A percentile compares a stretch with the other conserved stretches of the same genome.
phyloP scores from a whole-genome alignment of 2,329 filamentous ascomycete species.

The Aspergillus clavatus region DNA sequence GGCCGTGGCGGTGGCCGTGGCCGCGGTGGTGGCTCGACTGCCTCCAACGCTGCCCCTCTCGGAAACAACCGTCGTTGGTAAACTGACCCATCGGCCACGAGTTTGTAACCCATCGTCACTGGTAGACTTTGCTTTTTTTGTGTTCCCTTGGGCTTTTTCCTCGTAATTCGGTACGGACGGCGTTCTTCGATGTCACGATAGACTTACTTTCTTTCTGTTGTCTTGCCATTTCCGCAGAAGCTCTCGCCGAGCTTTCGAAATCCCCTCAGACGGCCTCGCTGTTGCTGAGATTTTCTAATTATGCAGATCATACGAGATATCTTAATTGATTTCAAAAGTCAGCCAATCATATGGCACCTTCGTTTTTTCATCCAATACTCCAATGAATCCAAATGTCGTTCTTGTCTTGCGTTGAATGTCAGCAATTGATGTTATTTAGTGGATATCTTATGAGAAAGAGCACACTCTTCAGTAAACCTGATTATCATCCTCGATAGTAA shows the following conservation, averaged over 20 bases:
- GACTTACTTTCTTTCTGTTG: conserved; percentile 27
- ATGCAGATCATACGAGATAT: conserved; percentile 6
- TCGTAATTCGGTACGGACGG: conserved; percentile 36
- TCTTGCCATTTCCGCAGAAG: conserved; percentile 7
- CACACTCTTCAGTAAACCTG: no score
- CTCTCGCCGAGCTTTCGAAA: background rate
- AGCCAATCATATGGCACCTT: background rate
- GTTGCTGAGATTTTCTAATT: conserved; percentile 6
- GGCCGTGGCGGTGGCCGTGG: conserved; percentile 61
- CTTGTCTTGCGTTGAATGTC: no score
- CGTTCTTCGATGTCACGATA: conserved; percentile 37
- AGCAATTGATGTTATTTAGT: no score
- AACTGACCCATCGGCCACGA: conserved; percentile 19
- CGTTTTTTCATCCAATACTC: background rate
- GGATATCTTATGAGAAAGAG: no score
- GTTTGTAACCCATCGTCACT: conserved; percentile 24
- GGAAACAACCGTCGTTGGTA: conserved; percentile 57
- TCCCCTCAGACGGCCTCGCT: background rate
- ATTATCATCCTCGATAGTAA: no score
- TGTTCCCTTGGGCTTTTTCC: conserved; percentile 16
- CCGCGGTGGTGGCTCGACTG: conserved; percentile 49
- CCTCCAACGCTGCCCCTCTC: conserved; percentile 55
- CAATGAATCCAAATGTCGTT: no score
- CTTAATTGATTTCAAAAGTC: conserved; percentile 5
- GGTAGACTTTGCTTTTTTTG: conserved; percentile 27